Evolutionary conservation across 768 basidiomycete genomes (phyloP).

Genomic region (Boletales sp.): DNA sequence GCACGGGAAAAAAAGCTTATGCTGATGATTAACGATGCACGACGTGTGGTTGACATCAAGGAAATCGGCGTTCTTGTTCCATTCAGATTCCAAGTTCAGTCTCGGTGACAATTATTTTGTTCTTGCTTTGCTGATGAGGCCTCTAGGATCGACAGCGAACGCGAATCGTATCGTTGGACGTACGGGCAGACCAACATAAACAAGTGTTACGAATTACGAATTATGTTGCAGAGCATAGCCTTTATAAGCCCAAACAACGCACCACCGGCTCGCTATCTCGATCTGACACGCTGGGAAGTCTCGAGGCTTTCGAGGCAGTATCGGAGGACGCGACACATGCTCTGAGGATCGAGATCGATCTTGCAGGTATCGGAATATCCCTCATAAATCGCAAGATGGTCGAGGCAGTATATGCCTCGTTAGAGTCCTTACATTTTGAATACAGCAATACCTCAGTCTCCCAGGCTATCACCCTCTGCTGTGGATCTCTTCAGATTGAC

Average conservation of each 20-base stretch:
- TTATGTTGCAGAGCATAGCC: conserved; percentile 79
- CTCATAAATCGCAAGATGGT: conserved; percentile 82
- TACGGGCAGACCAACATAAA: conserved; percentile 81
- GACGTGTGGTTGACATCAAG: conserved; percentile 80
- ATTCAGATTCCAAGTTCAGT: conserved; percentile 75
- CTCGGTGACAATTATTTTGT: background rate
- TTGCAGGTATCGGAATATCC: conserved; percentile 91
- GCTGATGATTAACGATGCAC: conserved; percentile 56
- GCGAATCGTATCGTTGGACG: conserved; percentile 82
- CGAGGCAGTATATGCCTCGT: conserved; percentile 86
- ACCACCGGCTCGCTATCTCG: conserved; percentile 44
- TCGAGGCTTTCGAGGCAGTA: conserved; percentile 83
- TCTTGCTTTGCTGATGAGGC: conserved; percentile 1
- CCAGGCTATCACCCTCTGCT: conserved; percentile 75
- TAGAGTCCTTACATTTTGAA: conserved; percentile 76
- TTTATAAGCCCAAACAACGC: conserved; percentile 77
- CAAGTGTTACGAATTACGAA: conserved; percentile 86
- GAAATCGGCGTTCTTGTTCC: conserved; percentile 92
- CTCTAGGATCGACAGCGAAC: conserved; percentile 50
- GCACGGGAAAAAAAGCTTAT: conserved; percentile 75
- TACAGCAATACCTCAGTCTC: conserved; percentile 77
- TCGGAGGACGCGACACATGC: conserved; percentile 67
- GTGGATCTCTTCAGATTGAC: conserved; percentile 90
- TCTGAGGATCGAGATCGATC: conserved; percentile 65
- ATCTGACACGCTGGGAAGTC: conserved; percentile 64